Evolutionary conservation across 257 asterid genomes (phyloP).

Genomic region (Capsicum pubescens): DNA sequence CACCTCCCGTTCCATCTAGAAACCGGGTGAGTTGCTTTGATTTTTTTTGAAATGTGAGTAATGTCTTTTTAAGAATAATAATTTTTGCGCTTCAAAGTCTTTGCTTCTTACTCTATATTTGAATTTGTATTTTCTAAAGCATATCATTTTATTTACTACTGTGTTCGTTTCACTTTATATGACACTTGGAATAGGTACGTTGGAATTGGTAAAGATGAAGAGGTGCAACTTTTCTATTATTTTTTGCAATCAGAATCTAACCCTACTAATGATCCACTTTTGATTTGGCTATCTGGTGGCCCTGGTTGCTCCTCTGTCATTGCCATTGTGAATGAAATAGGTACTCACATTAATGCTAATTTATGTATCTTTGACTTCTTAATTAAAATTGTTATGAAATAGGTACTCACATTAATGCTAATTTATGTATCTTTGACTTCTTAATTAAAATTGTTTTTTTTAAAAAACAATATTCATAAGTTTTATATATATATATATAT

Average conservation of each 20-base stretch:
- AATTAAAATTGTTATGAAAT: constrained; percentile 29
- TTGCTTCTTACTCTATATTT: too few relatives aligned
- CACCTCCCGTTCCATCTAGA: constrained; percentile 28
- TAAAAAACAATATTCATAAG: too few relatives aligned
- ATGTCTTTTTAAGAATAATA: too few relatives aligned
- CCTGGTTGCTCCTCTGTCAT: constrained; percentile 47
- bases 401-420: constrained; percentile 31
- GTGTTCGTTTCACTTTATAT: not conserved
- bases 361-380: too few relatives aligned
- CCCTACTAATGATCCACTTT: constrained; percentile 40
- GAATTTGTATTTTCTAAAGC: too few relatives aligned
- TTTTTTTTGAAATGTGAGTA: too few relatives aligned
- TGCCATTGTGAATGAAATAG: constrained; percentile 43
- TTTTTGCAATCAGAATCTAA: constrained; percentile 37
- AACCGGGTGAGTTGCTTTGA: constrained; percentile 20
- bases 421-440: too few relatives aligned
- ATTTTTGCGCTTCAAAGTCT: too few relatives aligned
- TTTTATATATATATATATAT: too few relatives aligned
- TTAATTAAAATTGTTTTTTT: too few relatives aligned
- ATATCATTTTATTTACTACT: too few relatives aligned
- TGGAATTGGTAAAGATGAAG: constrained; percentile 41
- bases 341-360: constrained; percentile 22
- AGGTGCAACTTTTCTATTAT: constrained; percentile 46
- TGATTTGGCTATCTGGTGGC: constrained; percentile 54
- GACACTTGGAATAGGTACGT: constrained; percentile 34